A percentile compares a stretch with the other conserved stretches of the same genome.
phyloP scores from a whole-genome alignment of 2,329 filamentous ascomycete genomes.

The Pezicula carpinea region DNA sequence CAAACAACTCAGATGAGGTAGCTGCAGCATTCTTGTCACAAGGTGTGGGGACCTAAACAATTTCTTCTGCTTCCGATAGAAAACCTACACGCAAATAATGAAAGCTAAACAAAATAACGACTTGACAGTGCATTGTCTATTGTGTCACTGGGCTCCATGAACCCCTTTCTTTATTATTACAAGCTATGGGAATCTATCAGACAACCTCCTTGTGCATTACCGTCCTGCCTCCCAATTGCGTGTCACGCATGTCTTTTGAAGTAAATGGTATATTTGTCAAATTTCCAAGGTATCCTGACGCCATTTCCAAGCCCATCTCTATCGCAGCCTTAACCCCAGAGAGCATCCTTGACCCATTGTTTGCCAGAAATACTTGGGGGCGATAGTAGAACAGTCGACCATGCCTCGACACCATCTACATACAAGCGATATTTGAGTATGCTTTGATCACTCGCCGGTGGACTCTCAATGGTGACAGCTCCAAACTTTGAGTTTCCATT shows the following conservation, averaged over 20 bases:
- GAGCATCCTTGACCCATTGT: constrained; percentile 22
- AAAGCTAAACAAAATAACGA: too few relatives aligned
- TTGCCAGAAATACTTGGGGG: constrained; percentile 32
- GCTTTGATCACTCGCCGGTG: constrained; percentile 60
- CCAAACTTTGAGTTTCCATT: constrained; percentile 88
- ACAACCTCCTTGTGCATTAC: too few relatives aligned
- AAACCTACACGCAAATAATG: too few relatives aligned
- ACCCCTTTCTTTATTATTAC: too few relatives aligned
- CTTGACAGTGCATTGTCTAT: too few relatives aligned
- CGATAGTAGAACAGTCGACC: constrained; percentile 58
- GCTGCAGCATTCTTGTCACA: too few relatives aligned
- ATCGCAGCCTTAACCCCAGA: constrained; percentile 21
- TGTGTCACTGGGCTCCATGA: too few relatives aligned
- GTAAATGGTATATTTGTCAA: background rate
- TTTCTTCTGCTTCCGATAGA: too few relatives aligned
- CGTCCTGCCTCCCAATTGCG: too few relatives aligned
- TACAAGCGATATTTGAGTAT: constrained; percentile 77
- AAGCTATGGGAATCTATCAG: too few relatives aligned
- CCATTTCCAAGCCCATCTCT: background rate
- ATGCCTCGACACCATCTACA: constrained; percentile 73
- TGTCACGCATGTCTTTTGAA: background rate
- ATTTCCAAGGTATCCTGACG: background rate
- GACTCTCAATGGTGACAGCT: constrained; percentile 70
- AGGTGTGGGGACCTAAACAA: too few relatives aligned
- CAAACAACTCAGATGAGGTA: too few relatives aligned